Conservation (phyloP, 352 stramenopile species). For the Pythium vanterpoolii region DNA sequence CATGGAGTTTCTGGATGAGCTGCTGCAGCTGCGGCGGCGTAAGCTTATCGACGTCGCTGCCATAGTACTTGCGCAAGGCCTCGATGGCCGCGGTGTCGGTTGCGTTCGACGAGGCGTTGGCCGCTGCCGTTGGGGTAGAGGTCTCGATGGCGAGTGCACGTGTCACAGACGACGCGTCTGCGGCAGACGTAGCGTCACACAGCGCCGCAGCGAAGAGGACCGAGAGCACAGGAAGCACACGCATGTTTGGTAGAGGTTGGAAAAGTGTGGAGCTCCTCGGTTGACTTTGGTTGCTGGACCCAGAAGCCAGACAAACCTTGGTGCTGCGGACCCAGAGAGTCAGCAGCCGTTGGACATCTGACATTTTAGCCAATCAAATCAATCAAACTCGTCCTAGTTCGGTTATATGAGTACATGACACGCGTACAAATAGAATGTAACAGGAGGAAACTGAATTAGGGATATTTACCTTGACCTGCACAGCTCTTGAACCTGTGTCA, state of each 20-base stretch:
- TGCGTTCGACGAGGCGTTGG: not conserved
- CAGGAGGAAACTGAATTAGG: too few species aligned
- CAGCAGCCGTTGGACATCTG: not conserved
- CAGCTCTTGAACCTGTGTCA: too few species aligned
- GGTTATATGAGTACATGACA: too few species aligned
- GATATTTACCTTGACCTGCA: too few species aligned
- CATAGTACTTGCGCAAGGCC: slow-evolving; percentile 9
- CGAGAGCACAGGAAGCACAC: not conserved
- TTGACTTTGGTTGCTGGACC: not conserved
- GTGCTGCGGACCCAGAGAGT: too few species aligned
- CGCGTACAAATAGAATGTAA: too few species aligned
- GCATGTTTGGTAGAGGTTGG: not conserved
- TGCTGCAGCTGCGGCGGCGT: slow-evolving; percentile 1
- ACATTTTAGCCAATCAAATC: not conserved
- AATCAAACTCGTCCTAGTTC: too few species aligned
- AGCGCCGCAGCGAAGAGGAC: slow-evolving; percentile 6
- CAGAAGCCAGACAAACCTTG: too few species aligned
- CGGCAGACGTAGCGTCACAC: not conserved
- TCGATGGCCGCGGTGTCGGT: slow-evolving; percentile 1
- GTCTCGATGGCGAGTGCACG: slow-evolving; percentile 1
- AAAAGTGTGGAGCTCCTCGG: slow-evolving; percentile 2
- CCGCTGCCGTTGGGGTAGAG: not conserved
- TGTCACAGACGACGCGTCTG: not conserved
- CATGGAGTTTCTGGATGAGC: slow-evolving; percentile 8
- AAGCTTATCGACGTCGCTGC: slow-evolving; percentile 8